Conservation (phyloP, 2,329 filamentous ascomycete species). For the Colletotrichum brevisporum region DNA sequence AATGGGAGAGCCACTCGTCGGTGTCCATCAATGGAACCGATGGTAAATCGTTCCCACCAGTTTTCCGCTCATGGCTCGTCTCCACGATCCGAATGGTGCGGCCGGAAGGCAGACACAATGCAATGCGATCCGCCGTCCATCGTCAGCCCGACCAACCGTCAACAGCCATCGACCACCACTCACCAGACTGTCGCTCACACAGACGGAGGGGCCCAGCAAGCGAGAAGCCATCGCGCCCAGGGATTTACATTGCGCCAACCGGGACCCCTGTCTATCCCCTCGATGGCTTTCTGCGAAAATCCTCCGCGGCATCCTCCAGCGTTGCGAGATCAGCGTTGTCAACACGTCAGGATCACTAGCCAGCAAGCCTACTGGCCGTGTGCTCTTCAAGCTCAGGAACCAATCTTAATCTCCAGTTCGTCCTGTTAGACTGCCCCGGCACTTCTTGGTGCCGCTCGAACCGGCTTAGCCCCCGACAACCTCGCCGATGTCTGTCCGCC, state of each 20-base stretch:
- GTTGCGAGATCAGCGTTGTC: constrained; percentile 38
- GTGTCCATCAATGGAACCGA: constrained; percentile 22
- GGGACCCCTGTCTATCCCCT: constrained; percentile 10
- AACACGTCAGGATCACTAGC: constrained; percentile 36
- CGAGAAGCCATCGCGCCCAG: not conserved
- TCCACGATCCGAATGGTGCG: not conserved
- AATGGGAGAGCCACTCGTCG: constrained; percentile 26
- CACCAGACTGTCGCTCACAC: not conserved
- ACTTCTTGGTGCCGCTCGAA: constrained; percentile 32
- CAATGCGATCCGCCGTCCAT: not conserved
- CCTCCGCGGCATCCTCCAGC: constrained; percentile 33
- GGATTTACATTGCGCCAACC: constrained; percentile 7
- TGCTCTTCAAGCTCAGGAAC: constrained; percentile 35
- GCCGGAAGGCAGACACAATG: not conserved
- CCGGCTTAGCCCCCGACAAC: constrained; percentile 26
- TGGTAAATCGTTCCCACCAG: constrained; percentile 21
- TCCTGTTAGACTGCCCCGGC: constrained; percentile 23
- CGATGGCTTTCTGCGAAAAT: constrained; percentile 24
- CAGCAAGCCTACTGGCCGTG: constrained; percentile 28
- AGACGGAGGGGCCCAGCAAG: not conserved
- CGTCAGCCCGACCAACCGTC: not conserved
- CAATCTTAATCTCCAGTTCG: constrained; percentile 36
- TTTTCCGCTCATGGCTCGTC: not conserved
- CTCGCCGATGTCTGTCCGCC: no score
- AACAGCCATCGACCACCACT: not conserved